phyloP scores from a whole-genome alignment of 768 basidiomycete genomes.

The Boletus coccyginus region DNA sequence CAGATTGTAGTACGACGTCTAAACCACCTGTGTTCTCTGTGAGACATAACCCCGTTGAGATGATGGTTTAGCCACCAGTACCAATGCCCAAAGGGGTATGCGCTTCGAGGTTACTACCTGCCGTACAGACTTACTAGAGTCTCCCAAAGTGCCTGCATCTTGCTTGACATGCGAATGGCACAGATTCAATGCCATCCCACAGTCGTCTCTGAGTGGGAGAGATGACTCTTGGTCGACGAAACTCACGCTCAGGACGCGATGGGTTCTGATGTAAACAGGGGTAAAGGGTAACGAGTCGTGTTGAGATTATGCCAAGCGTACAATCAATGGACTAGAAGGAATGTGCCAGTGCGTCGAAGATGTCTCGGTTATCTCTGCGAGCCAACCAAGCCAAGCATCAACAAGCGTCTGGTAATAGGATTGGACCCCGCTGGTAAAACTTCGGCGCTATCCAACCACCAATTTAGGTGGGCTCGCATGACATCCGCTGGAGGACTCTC shows the following conservation, averaged over 20 bases:
- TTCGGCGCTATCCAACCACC: constrained; percentile 61
- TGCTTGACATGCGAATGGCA: background rate
- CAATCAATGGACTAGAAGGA: background rate
- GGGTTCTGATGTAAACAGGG: background rate
- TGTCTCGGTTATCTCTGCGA: constrained; percentile 20
- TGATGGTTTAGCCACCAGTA: no score
- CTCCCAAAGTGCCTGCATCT: background rate
- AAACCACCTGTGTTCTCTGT: no score
- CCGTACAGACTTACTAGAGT: background rate
- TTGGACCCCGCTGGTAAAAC: constrained; percentile 34
- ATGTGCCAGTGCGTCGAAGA: background rate
- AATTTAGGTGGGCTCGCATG: constrained; percentile 50
- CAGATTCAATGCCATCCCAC: no score
- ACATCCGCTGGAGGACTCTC: constrained; percentile 39
- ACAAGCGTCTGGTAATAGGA: constrained; percentile 47
- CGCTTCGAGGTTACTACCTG: no score
- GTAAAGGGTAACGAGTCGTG: constrained; percentile 6
- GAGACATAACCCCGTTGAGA: no score
- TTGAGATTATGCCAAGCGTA: constrained; percentile 13
- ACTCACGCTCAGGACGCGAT: background rate
- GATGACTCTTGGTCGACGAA: no score
- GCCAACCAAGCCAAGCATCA: constrained; percentile 43
- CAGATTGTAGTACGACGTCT: no score
- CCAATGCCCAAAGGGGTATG: no score
- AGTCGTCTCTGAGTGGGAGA: background rate